Base-by-base conservation (phyloP, 768 basidiomycete genomes). In the Jaapia argillacea region DNA sequence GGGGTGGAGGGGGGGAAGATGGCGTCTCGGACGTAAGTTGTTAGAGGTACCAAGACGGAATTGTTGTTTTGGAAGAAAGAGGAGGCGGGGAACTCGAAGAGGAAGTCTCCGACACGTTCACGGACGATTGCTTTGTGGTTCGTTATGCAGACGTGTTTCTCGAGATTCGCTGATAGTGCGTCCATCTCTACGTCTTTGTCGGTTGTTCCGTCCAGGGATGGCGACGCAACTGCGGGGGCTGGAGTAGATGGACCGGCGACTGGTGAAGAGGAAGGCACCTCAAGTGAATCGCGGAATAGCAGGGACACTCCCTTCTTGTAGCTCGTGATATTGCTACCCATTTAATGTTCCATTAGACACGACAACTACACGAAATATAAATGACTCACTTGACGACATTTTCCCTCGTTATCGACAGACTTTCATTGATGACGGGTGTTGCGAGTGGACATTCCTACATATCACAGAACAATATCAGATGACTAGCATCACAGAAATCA, bases 1-100 rank as follows among this genome's bases (percentile, higher is more conserved):
- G 51, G 41, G 36, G 47, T 13, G 42, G 47, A 48, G 45, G 55
- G 42, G 14, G 56, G 63, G 53, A 81, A 78, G 53, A 92, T 79
- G 42, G 84, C 78, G 23, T 82, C 74, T 36, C 73, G 72, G 43
- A 94, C 90, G 63, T 93, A 89, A 47, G 75, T 58, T n/a, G 86
- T 85, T 41, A 99, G 72, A 0, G 88, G 80, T 4, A 79, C 70
- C 23, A 98, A 75, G 28, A 94, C 85, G 5, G 87, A 79, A 57
- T 94, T 93, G 74, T 99, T 99, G 69, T 97, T 97, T 58, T 99
- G 94, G 75, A 98, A 98, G 71, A 98, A 99, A 3, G 88, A 85
- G 38, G 85, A 80, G 4, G 82, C 87, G 18, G 70, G 75, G 62
- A 88, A 93, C 57, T 92, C 82, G 64, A 98, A 96, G 36, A 83